These are phyloP conservation scores for Arthrobotrys entomopaga DNA, from an alignment of 2,329 filamentous ascomycete genomes.

Conservation along the genomic window DNA sequence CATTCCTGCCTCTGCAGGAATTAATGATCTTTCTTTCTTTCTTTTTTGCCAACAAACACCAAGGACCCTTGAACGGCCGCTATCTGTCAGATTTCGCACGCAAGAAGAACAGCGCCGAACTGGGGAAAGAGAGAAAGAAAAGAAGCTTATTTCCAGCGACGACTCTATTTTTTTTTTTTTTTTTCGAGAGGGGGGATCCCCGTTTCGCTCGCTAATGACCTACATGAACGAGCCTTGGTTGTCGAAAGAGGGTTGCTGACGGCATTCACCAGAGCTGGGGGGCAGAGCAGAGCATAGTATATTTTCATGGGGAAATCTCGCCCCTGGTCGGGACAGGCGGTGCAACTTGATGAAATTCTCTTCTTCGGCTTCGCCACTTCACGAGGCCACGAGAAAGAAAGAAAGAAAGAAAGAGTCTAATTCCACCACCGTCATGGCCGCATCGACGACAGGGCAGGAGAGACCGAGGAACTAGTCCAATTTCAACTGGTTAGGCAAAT, in stretches of 20 bases:
- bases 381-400: slow-evolving; percentile 13
- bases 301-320: slow-evolving; percentile 34
- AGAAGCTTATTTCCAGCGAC: slow-evolving; percentile 44
- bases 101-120: slow-evolving; percentile 30
- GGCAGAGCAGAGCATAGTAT: slow-evolving; percentile 15
- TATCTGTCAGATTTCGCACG: slow-evolving; percentile 38
- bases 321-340: slow-evolving; percentile 39
- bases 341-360: slow-evolving; percentile 37
- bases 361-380: slow-evolving; percentile 45
- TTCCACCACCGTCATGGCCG: slow-evolving; percentile 36
- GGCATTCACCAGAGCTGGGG: slow-evolving; percentile 30
- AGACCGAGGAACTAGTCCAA: slow-evolving; percentile 50
- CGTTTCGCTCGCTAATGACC: slow-evolving; percentile 37
- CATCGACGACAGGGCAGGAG: slow-evolving; percentile 53
- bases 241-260: slow-evolving; percentile 21
- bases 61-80: slow-evolving; percentile 23
- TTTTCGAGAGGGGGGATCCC: background rate
- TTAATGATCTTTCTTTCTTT: slow-evolving; percentile 12
- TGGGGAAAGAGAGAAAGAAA: slow-evolving; percentile 13
- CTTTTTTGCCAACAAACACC: slow-evolving; percentile 50
- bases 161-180: background rate
- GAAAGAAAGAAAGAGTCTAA: too few species aligned
- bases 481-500: slow-evolving; percentile 49
- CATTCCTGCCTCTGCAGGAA: slow-evolving; percentile 52
- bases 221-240: slow-evolving; percentile 21